Base-by-base conservation (phyloP, 805 yeast genomes). In the Suhomyces prunicola region DNA sequence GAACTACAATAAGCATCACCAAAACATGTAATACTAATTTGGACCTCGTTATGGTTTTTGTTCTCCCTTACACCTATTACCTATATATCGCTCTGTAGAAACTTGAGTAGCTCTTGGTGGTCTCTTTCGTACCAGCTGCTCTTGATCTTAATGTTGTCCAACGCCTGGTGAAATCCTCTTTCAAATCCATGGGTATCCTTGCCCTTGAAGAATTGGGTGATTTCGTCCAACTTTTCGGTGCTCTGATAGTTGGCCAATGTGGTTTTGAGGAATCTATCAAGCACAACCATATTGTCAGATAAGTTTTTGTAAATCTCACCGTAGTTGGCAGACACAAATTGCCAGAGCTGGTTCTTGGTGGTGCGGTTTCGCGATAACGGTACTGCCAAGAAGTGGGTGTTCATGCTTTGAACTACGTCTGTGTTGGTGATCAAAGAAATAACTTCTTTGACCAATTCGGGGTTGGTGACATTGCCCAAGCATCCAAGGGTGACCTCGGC, bases 401-500 rank as follows among this genome's bases (percentile, higher is more conserved):
- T 87, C 86, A 85, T 86, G 23, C 74, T 74, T 0, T 83, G 82
- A 35, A 85, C 74, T 39, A 71, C 63, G 2, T 75, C 74, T 9
- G 70, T 69, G 36, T 80, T 72, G 44, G 76, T 62, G 31, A 82
- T 64, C 53, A 75, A 60, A 0, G 58, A 64, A n/a, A 83, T 58
- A 47, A 81, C 66, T 47, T 63, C 62, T n/a, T 66, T 59, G 24
- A 81, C 68, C 27, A 73, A 69, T 12, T 65, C 69, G 8, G 63
- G 59, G 29, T 74, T 71, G 36, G 69, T 57, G 19, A 79, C 70
- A 15, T 70, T 65, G 1, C 89, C 88, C 46, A 85, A 66, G 0
- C 88, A 79, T n/a, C 64, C 63, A 24, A 84, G 68, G 0, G 87
- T 84, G 48, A 79, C 71, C 65, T 85, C 90, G 50, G 84, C 65